A percentile compares a stretch with the other conserved stretches of the same genome.
phyloP scores from a whole-genome alignment of 139 green algal species.

The Chlorella ohadii region DNA sequence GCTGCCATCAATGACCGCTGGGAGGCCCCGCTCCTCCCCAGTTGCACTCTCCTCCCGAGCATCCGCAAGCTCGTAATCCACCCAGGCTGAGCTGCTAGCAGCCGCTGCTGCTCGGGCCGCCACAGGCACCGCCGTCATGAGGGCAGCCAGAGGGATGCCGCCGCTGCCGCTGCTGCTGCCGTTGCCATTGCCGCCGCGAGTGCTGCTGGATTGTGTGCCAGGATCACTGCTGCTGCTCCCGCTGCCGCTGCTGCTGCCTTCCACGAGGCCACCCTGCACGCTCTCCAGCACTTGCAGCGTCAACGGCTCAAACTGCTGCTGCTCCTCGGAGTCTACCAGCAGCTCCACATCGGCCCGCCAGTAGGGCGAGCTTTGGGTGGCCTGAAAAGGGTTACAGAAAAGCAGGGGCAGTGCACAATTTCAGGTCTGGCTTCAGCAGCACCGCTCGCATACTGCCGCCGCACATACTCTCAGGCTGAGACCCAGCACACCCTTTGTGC shows the following conservation, averaged over 20 bases:
- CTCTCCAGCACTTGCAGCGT: conserved; percentile 22
- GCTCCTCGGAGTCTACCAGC: conserved; percentile 53
- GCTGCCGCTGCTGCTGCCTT: neutral
- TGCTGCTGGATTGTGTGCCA: too few relatives aligned
- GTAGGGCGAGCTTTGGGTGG: conserved; percentile 45
- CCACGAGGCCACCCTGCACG: neutral
- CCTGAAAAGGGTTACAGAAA: neutral
- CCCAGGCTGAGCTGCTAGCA: neutral
- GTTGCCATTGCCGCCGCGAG: neutral
- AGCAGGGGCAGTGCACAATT: too few relatives aligned
- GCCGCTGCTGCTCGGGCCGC: conserved; percentile 25
- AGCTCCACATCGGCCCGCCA: conserved; percentile 49
- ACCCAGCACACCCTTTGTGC: too few relatives aligned
- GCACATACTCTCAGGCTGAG: too few relatives aligned
- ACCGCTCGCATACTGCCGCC: too few relatives aligned
- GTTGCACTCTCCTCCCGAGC: conserved; percentile 7
- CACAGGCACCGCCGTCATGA: conserved; percentile 11
- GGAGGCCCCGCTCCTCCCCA: too few relatives aligned
- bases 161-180: neutral
- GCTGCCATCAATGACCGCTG: conserved; percentile 11
- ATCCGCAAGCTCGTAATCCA: conserved; percentile 38
- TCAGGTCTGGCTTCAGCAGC: too few relatives aligned
- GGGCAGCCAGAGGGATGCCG: neutral
- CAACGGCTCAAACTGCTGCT: conserved; percentile 2
- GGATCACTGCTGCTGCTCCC: too few relatives aligned